Evolutionary conservation across 257 asterid species (phyloP).

Genomic region (Nicotiana sylvestris): DNA sequence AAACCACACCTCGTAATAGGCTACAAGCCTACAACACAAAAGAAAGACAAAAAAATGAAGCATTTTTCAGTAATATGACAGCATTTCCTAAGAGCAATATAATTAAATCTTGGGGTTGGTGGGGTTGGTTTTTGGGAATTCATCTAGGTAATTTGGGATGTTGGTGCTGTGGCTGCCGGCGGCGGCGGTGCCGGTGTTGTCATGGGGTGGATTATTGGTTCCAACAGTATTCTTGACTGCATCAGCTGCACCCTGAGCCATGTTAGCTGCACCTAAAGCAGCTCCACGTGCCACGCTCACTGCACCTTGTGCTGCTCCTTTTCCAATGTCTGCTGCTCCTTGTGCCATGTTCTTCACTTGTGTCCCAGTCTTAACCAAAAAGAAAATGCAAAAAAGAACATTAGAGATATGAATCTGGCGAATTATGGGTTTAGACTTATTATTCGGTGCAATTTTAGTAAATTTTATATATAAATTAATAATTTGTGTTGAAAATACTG

Average conservation of each 20-base stretch:
- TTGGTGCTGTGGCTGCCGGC: not conserved
- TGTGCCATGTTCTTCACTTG: constrained; percentile 21
- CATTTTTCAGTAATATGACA: not conserved
- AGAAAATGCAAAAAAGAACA: not conserved
- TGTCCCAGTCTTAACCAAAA: constrained; percentile 6
- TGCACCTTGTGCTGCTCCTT: constrained; percentile 31
- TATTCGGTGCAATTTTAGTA: no score
- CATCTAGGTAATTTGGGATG: constrained; percentile 20
- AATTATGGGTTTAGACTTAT: no score
- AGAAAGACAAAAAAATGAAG: not conserved
- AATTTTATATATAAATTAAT: no score
- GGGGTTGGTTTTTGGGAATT: constrained; percentile 5
- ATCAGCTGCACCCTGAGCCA: constrained; percentile 34
- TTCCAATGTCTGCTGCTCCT: constrained; percentile 37
- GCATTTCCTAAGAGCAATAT: not conserved
- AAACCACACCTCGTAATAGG: not conserved
- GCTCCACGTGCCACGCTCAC: constrained; percentile 33
- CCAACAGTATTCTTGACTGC: constrained; percentile 31
- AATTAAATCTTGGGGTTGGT: constrained; percentile 15
- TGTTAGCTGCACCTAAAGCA: constrained; percentile 33
- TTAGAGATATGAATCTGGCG: not conserved
- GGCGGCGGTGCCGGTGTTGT: not conserved
- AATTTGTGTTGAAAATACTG: no score
- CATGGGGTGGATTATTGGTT: not conserved
- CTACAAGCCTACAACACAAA: not conserved